These are phyloP conservation scores for Aspergillus luchuensis DNA, from an alignment of 2,329 filamentous ascomycete genomes.

Conservation along the genomic window DNA sequence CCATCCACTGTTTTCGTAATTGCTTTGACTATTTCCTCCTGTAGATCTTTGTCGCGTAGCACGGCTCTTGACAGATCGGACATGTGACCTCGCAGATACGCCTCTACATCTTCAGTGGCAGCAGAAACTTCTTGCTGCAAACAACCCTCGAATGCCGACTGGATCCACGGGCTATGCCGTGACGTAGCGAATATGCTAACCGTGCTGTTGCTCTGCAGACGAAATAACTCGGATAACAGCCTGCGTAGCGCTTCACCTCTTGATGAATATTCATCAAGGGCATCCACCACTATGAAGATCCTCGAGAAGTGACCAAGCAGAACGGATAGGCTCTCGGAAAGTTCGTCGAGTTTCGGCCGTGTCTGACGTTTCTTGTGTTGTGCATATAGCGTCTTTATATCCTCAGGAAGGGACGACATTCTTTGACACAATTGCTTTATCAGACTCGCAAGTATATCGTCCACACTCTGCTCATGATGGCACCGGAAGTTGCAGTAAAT, in stretches of 20 bases:
- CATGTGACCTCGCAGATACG: slow-evolving; percentile 33
- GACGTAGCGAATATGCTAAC: slow-evolving; percentile 39
- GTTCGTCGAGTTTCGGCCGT: slow-evolving; percentile 29
- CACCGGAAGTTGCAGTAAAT: slow-evolving; percentile 52
- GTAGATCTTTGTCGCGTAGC: slow-evolving; percentile 16
- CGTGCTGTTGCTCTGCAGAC: slow-evolving; percentile 19
- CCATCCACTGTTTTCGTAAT: slow-evolving; percentile 33
- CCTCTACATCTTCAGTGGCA: slow-evolving; percentile 32
- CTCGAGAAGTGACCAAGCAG: slow-evolving; percentile 21
- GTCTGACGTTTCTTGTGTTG: slow-evolving; percentile 16
- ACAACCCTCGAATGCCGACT: slow-evolving; percentile 20
- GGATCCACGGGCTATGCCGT: slow-evolving; percentile 29
- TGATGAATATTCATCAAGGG: slow-evolving; percentile 33
- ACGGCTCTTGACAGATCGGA: slow-evolving; percentile 21
- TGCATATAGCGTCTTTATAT: slow-evolving; percentile 33
- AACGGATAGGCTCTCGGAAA: slow-evolving; percentile 20
- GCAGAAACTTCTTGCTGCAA: slow-evolving; percentile 37
- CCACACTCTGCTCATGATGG: slow-evolving; percentile 40
- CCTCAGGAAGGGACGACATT: slow-evolving; percentile 25
- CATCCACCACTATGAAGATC: slow-evolving; percentile 34
- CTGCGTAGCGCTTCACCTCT: not conserved
- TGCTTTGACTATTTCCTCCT: slow-evolving; percentile 22
- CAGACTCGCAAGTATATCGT: slow-evolving; percentile 37
- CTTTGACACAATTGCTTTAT: slow-evolving; percentile 43
- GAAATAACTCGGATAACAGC: slow-evolving; percentile 27